These are phyloP conservation scores for Scleroderma bovista DNA, from an alignment of 768 basidiomycete species.

Conservation along the genomic window DNA sequence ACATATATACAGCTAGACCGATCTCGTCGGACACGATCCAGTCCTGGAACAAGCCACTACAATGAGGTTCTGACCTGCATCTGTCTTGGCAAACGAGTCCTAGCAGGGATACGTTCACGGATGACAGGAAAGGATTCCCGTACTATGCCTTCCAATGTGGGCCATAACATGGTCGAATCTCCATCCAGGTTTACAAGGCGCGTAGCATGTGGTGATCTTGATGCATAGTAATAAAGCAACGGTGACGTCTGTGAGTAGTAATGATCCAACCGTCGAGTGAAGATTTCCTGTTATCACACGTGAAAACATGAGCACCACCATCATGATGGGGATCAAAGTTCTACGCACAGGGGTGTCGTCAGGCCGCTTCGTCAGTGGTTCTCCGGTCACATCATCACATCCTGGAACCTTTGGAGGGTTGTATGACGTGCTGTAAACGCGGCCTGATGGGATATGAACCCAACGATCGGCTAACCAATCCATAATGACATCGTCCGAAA, in stretches of 20 bases:
- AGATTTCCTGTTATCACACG: constrained; percentile 52
- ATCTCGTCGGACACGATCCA: background rate
- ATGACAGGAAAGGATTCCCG: constrained; percentile 49
- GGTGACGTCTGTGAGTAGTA: constrained; percentile 82
- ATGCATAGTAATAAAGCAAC: constrained; percentile 64
- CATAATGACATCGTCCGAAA: constrained; percentile 77
- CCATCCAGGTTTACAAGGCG: constrained; percentile 56
- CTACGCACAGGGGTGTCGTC: constrained; percentile 78
- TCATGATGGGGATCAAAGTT: background rate
- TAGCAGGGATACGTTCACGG: constrained; percentile 39
- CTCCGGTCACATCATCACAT: constrained; percentile 79
- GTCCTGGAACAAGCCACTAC: background rate
- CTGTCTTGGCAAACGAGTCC: constrained; percentile 11
- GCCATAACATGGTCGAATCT: constrained; percentile 78
- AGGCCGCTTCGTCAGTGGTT: constrained; percentile 71
- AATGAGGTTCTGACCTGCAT: constrained; percentile 12
- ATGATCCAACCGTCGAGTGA: constrained; percentile 64
- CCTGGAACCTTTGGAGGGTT: constrained; percentile 77
- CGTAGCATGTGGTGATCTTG: constrained; percentile 34
- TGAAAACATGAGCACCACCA: constrained; percentile 6
- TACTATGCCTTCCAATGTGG: constrained; percentile 60
- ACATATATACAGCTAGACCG: too few relatives aligned
- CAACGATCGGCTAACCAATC: constrained; percentile 80
- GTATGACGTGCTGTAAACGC: constrained; percentile 83
- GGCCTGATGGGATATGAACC: constrained; percentile 80